These are phyloP conservation scores for Boletus edulis DNA, from an alignment of 768 basidiomycete genomes.

Conservation along the genomic window DNA sequence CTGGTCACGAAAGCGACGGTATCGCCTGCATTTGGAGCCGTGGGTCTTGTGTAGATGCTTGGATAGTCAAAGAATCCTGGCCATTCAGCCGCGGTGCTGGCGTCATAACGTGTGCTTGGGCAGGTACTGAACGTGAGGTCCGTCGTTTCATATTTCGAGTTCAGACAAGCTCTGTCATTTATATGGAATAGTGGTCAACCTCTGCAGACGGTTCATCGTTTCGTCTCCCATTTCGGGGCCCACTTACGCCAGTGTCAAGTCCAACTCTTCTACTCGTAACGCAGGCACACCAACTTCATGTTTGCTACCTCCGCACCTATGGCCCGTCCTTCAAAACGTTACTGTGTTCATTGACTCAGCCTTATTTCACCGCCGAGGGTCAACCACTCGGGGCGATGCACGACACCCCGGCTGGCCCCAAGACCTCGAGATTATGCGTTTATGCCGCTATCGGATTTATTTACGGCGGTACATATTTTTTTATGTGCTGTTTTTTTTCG, in stretches of 20 bases:
- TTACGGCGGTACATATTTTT: slow-evolving; percentile 47
- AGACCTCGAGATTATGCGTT: slow-evolving; percentile 47
- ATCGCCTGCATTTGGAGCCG: slow-evolving; percentile 66
- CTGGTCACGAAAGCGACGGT: slow-evolving; percentile 54
- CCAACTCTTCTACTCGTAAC: slow-evolving; percentile 65
- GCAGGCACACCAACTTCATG: slow-evolving; percentile 53
- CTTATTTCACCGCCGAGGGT: slow-evolving; percentile 36
- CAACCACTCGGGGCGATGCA: slow-evolving; percentile 30
- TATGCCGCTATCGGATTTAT: slow-evolving; percentile 58
- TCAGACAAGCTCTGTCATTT: neutral
- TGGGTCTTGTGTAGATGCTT: slow-evolving; percentile 56
- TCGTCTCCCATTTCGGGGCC: slow-evolving; percentile 61
- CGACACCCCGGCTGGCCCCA: slow-evolving; percentile 32
- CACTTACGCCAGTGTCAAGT: slow-evolving; percentile 48
- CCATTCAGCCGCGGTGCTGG: slow-evolving; percentile 48
- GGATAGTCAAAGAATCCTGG: slow-evolving; percentile 61
- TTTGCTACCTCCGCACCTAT: slow-evolving; percentile 54
- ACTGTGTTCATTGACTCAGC: slow-evolving; percentile 46
- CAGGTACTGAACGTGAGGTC: slow-evolving; percentile 60
- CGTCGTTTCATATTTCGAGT: neutral
- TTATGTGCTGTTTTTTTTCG: neutral
- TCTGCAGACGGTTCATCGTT: slow-evolving; percentile 42
- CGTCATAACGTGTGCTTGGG: slow-evolving; percentile 62
- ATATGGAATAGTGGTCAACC: slow-evolving; percentile 50
- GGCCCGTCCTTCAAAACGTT: slow-evolving; percentile 43